A percentile compares a stretch with the other conserved stretches of the same genome.
phyloP scores from a whole-genome alignment of 176 grass and related monocot species.

The Rhynchospora tenuis region DNA sequence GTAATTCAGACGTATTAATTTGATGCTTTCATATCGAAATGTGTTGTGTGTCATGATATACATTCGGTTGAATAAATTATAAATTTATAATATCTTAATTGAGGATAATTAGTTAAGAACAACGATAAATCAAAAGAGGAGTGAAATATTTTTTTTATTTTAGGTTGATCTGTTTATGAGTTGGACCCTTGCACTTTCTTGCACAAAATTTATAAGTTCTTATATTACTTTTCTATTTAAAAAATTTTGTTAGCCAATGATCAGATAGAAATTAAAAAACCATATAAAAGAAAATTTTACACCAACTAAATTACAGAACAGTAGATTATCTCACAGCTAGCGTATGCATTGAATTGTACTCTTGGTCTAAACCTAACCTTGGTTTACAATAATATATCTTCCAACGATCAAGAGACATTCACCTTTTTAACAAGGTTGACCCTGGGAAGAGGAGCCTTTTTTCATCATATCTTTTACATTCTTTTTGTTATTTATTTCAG shows the following conservation, averaged over 20 bases:
- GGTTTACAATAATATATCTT: background rate
- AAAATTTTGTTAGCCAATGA: too few species aligned
- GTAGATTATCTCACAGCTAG: background rate
- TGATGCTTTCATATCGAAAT: too few species aligned
- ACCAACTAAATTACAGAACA: background rate
- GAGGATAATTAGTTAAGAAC: too few species aligned
- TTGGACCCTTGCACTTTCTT: background rate
- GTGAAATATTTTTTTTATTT: background rate
- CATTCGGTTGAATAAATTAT: too few species aligned
- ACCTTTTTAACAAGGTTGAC: conserved; percentile 14
- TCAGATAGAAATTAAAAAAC: too few species aligned
- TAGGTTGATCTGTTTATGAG: background rate
- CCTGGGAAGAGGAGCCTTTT: background rate
- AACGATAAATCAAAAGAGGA: too few species aligned
- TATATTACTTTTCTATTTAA: too few species aligned
- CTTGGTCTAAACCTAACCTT: background rate
- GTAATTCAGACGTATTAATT: too few species aligned
- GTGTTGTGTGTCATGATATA: too few species aligned
- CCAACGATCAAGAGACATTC: background rate
- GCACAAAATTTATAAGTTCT: too few species aligned
- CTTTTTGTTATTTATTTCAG: conserved; percentile 10
- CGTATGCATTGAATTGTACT: background rate
- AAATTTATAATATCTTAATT: too few species aligned
- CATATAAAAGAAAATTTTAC: background rate
- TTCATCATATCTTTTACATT: background rate